These are phyloP conservation scores for Tulasnella sp. DNA, from an alignment of 768 basidiomycete genomes.

Conservation along the genomic window DNA sequence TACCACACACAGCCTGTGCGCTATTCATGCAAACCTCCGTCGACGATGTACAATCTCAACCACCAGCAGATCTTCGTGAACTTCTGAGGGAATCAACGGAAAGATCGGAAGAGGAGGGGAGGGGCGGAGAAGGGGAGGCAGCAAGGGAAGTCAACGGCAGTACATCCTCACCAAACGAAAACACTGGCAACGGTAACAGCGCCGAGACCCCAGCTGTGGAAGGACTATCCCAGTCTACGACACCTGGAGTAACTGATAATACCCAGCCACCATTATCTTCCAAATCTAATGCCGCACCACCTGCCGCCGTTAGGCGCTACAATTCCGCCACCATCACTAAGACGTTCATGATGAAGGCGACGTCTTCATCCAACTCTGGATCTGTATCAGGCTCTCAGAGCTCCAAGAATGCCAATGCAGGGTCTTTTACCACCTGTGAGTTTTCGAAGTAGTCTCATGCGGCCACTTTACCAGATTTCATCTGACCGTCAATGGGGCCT, in stretches of 20 bases:
- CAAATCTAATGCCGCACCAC: constrained; percentile 23
- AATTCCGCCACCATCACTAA: constrained; percentile 89
- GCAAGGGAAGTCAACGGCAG: neutral
- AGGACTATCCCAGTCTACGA: neutral
- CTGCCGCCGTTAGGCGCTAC: constrained; percentile 59
- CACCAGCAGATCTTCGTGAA: neutral
- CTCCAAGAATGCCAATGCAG: too few species aligned
- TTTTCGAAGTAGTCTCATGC: constrained; percentile 20
- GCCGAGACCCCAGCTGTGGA: neutral
- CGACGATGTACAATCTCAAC: neutral
- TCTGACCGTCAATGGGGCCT: neutral
- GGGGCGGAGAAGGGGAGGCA: neutral
- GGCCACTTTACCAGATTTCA: constrained; percentile 18
- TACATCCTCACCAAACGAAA: neutral
- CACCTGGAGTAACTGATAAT: neutral
- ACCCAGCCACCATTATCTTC: neutral
- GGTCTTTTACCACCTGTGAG: too few species aligned
- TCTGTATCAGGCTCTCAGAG: too few species aligned
- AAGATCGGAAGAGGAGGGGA: neutral
- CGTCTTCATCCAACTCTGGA: constrained; percentile 38
- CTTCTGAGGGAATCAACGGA: neutral
- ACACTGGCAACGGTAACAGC: neutral
- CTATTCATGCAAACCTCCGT: constrained; percentile 12
- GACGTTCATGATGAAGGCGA: constrained; percentile 71
- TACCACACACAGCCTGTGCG: neutral